A percentile compares a stretch with the other conserved stretches of the same genome.
Evolutionary conservation across 257 asterid species (phyloP).

Genomic region (Phtheirospermum japonicum): DNA sequence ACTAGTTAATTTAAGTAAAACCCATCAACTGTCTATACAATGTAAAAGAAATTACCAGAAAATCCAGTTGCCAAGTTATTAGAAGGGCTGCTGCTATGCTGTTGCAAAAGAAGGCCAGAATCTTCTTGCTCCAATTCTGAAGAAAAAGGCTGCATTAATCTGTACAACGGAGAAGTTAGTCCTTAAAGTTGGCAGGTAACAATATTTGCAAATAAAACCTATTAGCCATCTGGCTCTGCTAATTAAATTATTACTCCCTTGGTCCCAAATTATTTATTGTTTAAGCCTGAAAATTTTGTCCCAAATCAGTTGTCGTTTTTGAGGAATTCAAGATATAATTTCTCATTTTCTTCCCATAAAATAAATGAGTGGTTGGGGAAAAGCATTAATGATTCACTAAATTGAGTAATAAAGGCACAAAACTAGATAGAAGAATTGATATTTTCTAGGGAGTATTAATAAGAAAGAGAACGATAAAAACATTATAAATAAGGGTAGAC

Average conservation of each 20-base stretch:
- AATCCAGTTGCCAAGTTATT: constrained; percentile 53
- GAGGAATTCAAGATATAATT: too few relatives aligned
- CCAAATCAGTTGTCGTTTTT: too few relatives aligned
- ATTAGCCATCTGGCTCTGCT: constrained; percentile 14
- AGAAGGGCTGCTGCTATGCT: constrained; percentile 54
- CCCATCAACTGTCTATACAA: constrained; percentile 24
- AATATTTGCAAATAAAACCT: constrained; percentile 11
- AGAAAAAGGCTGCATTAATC: constrained; percentile 57
- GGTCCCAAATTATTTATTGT: too few relatives aligned
- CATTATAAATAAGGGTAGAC: too few relatives aligned
- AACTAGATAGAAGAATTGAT: too few relatives aligned
- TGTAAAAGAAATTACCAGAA: constrained; percentile 57
- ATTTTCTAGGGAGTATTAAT: too few relatives aligned
- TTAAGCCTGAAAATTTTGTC: too few relatives aligned
- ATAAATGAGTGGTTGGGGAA: too few relatives aligned
- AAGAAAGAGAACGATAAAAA: too few relatives aligned
- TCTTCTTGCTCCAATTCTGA: constrained; percentile 73
- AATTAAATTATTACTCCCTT: not conserved
- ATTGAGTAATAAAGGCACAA: too few relatives aligned
- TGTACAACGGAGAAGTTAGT: constrained; percentile 34
- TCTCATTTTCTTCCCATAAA: too few relatives aligned
- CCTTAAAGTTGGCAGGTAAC: constrained; percentile 21
- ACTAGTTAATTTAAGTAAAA: constrained; percentile 26
- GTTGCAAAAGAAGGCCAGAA: constrained; percentile 53
- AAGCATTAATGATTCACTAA: too few relatives aligned